Percentiles rank a stretch among this genome's conserved stretches.
Conservation (phyloP, 106 monocot species). For the Allium cepa region DNA sequence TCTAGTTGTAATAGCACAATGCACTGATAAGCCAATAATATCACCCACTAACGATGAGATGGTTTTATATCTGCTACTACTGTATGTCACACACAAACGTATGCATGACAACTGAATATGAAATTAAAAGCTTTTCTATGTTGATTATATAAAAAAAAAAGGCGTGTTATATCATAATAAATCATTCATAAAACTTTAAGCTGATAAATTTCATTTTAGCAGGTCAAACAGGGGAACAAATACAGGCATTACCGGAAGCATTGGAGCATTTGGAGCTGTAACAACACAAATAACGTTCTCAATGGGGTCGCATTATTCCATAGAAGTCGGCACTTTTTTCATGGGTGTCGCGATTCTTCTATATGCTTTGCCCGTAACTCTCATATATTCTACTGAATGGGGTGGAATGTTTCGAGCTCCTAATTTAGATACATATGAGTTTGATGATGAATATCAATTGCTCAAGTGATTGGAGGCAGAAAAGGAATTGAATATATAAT, state of each 20-base stretch:
- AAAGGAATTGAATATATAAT: too few species aligned
- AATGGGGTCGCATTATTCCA: neutral
- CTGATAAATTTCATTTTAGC: neutral
- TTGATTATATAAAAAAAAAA: too few species aligned
- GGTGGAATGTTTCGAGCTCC: neutral
- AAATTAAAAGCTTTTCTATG: too few species aligned
- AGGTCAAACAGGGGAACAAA: constrained; percentile 1
- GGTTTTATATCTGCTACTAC: too few species aligned
- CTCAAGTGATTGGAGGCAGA: neutral
- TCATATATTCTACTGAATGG: neutral
- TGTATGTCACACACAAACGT: too few species aligned
- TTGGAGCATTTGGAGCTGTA: neutral
- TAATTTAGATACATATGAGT: neutral
- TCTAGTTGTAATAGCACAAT: too few species aligned
- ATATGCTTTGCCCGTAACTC: neutral
- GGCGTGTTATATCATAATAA: too few species aligned
- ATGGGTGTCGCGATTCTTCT: constrained; percentile 2
- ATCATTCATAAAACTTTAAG: too few species aligned
- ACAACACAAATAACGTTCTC: neutral
- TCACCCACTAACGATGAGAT: too few species aligned
- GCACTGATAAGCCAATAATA: too few species aligned
- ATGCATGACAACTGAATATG: too few species aligned
- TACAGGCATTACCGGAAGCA: neutral
- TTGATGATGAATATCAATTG: neutral
- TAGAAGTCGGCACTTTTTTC: neutral